Evolutionary conservation across 1,139 yeast genomes (phyloP).

Genomic region (Lodderomyces jiufengensis): DNA sequence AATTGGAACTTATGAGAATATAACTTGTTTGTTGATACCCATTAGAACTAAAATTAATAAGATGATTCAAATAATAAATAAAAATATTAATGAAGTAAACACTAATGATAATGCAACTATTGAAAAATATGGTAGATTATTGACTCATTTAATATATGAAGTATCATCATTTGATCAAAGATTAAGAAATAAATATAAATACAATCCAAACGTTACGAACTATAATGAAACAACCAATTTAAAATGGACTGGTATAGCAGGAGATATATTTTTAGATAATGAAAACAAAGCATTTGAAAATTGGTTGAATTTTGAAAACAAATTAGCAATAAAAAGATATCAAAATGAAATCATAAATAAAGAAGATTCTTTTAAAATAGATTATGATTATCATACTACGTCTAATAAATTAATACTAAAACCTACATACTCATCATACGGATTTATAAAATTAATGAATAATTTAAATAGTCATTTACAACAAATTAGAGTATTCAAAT

Average conservation of each 20-base stretch:
- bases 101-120: slow-evolving; percentile 17
- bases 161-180: slow-evolving; percentile 56
- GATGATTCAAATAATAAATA: slow-evolving; percentile 27
- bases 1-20: slow-evolving; percentile 46
- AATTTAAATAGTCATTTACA: slow-evolving; percentile 63
- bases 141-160: slow-evolving; percentile 62
- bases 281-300: slow-evolving; percentile 29
- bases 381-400: slow-evolving; percentile 51
- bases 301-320: slow-evolving; percentile 68
- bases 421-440: slow-evolving; percentile 68
- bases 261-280: slow-evolving; percentile 47
- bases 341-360: slow-evolving; percentile 51
- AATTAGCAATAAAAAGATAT: slow-evolving; percentile 55
- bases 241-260: slow-evolving; percentile 60
- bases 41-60: slow-evolving; percentile 44
- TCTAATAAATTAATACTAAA: slow-evolving; percentile 29
- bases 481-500: slow-evolving; percentile 54
- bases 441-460: slow-evolving; percentile 59
- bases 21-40: slow-evolving; percentile 51
- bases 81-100: slow-evolving; percentile 17
- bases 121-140: slow-evolving; percentile 44
- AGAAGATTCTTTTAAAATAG: slow-evolving; percentile 57
- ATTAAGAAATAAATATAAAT: slow-evolving; percentile 51
- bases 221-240: slow-evolving; percentile 24
- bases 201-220: slow-evolving; percentile 43